Evolutionary conservation across 768 basidiomycete species (phyloP), one percentile per base, ranked within the genome.

Genomic region (Suillus clintonianus): DNA sequence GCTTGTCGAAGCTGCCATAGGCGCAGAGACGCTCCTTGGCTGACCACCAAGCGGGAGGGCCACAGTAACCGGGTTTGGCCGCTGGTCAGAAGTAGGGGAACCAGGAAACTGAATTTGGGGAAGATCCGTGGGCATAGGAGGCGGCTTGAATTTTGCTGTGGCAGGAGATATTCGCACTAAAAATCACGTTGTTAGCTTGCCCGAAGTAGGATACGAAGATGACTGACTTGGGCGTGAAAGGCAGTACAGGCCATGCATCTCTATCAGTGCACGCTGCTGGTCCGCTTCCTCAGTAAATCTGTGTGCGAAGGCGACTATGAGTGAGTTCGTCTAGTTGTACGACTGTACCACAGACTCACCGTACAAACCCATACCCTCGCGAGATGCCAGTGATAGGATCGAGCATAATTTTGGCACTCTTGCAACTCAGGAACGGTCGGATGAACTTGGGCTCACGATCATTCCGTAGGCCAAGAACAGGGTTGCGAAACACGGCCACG

Each of bases 381-480:
- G 92, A 94, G 24, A 94, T 86, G 19, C 94, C 94, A 5, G 94
- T 94, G 24, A 90, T 85, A 2, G 95, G 94, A 75, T 95, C 94
- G 55, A 94, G 80, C 94, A 95, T 95, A 67, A 94, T 97, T 80
- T 95, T 95, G 36, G 95, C 95, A 74, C 94, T 95, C 81, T 94
- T 95, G 78, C 94, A 95, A 74, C 93, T 95, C 42, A 87, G 77
- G 78, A 97, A 97, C 3, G 94, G 92, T 9, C 88, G 85, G 60
- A 96, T 94, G 67, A 94, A 91, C 74, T 92, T 92, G 22, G 94
- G 93, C 74, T 92, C 92, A 62, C 93, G 84, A 72, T 95, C 92
- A 71, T 90, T 91, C 63, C 92, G 85, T 60, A 94, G 83, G 48
- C 92, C 92, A 15, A 94, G 84, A 3, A 94, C 90, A 0, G 94